Conservation (phyloP, 129 eudicot genomes). For the Glebionis coronaria region DNA sequence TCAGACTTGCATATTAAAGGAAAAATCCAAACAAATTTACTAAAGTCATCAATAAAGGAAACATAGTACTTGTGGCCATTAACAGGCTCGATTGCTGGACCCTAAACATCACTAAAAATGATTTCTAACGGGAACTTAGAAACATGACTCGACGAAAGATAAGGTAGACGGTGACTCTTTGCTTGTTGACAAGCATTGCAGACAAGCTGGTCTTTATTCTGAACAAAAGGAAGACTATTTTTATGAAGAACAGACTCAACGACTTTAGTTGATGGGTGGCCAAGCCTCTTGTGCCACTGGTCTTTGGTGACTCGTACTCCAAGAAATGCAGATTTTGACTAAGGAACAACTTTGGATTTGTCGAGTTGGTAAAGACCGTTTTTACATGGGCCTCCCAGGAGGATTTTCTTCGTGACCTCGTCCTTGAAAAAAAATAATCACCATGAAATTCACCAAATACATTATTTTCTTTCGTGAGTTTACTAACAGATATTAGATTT, state of each 20-base stretch:
- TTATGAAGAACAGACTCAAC: neutral
- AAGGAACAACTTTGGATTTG: neutral
- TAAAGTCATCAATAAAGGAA: constrained; percentile 1
- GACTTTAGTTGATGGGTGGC: neutral
- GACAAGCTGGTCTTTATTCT: neutral
- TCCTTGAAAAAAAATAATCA: constrained; percentile 4
- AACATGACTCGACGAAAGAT: neutral
- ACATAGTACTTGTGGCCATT: neutral
- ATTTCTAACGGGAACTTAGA: neutral
- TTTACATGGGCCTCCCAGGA: neutral
- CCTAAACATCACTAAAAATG: neutral
- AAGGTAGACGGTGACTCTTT: neutral
- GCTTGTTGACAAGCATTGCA: neutral
- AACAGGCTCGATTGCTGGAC: neutral
- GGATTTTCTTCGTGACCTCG: neutral
- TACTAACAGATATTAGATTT: neutral
- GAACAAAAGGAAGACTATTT: neutral
- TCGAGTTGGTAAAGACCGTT: neutral
- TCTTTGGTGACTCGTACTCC: neutral
- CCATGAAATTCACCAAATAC: neutral
- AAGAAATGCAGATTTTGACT: neutral
- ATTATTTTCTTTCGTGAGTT: neutral
- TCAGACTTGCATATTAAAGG: neutral
- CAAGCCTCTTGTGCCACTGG: neutral
- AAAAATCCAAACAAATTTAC: neutral